A percentile compares a stretch with the other conserved stretches of the same genome.
phyloP scores from a whole-genome alignment of 257 asterid genomes.

The Salvia rosmarinus region DNA sequence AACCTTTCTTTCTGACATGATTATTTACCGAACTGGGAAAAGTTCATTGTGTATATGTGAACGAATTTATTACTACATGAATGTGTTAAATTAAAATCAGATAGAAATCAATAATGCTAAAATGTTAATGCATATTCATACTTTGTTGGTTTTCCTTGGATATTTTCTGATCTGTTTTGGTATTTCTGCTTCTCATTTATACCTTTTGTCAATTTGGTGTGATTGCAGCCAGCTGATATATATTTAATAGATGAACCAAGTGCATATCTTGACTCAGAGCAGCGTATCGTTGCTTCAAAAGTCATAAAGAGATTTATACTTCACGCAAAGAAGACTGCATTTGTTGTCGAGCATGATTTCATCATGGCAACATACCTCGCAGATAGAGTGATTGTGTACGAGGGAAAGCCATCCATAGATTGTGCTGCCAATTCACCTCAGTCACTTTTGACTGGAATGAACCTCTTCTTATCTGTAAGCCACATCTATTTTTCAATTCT shows the following conservation, averaged over 20 bases:
- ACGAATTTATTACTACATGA: neutral
- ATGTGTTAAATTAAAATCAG: neutral
- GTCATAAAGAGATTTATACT: constrained; percentile 96
- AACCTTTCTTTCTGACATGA: neutral
- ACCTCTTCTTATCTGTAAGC: constrained; percentile 93
- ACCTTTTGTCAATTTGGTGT: constrained; percentile 16
- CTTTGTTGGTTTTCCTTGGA: neutral
- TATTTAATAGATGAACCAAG: constrained; percentile 95
- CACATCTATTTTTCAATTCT: neutral
- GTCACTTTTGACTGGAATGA: constrained; percentile 95
- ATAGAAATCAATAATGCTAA: neutral
- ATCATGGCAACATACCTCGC: constrained; percentile 99
- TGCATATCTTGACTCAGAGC: constrained; percentile 99
- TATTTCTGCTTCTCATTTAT: constrained; percentile 13
- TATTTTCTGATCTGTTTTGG: constrained; percentile 10
- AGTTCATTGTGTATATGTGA: neutral
- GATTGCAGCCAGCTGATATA: constrained; percentile 94
- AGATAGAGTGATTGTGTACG: constrained; percentile 92
- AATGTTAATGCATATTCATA: neutral
- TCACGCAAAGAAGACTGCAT: constrained; percentile 95
- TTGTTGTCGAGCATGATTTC: constrained; percentile 95
- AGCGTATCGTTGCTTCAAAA: constrained; percentile 97
- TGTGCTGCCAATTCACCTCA: constrained; percentile 94
- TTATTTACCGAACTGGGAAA: neutral
- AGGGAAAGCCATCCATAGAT: constrained; percentile 85